A percentile compares a stretch with the other conserved stretches of the same genome.
These are phyloP conservation scores for Pseudoneurospora amorphoporcata DNA, from an alignment of 495 filamentous ascomycete genomes.

Conservation along the genomic window DNA sequence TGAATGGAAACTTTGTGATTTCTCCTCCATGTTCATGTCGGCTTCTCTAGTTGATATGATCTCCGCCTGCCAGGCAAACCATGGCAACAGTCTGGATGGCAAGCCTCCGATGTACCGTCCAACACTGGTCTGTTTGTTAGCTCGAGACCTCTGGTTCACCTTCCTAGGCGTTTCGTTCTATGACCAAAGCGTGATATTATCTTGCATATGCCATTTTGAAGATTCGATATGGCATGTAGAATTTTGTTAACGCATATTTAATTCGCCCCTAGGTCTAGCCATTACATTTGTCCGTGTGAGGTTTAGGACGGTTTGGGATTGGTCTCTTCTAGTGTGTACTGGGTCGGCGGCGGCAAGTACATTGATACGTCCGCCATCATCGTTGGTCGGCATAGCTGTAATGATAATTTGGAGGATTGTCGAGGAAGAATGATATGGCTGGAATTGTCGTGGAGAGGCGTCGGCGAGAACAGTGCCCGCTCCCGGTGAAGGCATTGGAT, in stretches of 20 bases:
- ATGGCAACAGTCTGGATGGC: background rate
- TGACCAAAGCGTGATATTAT: no score
- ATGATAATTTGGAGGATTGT: background rate
- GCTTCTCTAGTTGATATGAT: background rate
- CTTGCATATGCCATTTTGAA: no score
- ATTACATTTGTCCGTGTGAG: no score
- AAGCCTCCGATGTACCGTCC: background rate
- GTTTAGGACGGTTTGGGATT: no score
- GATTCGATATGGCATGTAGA: no score
- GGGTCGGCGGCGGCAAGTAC: background rate
- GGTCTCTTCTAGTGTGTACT: no score
- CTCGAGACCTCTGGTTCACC: no score
- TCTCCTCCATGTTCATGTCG: background rate
- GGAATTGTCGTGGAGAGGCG: background rate
- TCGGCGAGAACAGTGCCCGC: background rate
- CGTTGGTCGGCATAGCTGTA: background rate
- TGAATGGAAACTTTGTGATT: background rate
- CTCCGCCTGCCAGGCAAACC: background rate
- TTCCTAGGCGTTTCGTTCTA: no score
- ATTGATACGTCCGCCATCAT: no score
- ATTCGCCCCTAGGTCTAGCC: no score
- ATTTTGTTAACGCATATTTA: no score
- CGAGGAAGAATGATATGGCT: background rate
- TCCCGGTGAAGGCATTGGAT: background rate
- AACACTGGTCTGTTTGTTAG: no score